These are phyloP conservation scores for Aspergillus arachidicola DNA, from an alignment of 2,329 filamentous ascomycete species.

Conservation along the genomic window DNA sequence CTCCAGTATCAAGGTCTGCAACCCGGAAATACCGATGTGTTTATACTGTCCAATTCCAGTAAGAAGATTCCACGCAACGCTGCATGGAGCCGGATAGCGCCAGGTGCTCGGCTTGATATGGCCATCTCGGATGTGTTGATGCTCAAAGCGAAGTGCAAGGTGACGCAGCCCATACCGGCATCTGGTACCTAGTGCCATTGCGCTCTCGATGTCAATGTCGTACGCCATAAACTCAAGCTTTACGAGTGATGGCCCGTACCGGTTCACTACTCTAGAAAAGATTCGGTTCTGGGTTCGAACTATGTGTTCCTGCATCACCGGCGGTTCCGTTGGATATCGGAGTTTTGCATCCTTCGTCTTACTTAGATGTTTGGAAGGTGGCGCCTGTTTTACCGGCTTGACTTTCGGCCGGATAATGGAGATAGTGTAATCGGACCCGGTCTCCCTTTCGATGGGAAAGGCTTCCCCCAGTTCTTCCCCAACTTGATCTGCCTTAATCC, in stretches of 20 bases:
- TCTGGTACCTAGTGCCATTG: constrained; percentile 26
- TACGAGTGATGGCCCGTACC: constrained; percentile 31
- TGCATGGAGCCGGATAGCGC: constrained; percentile 29
- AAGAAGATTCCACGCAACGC: constrained; percentile 35
- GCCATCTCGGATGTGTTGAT: constrained; percentile 36
- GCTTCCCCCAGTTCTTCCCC: constrained; percentile 8
- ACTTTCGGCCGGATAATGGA: constrained; percentile 19
- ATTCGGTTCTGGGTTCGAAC: constrained; percentile 29
- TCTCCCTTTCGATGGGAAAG: constrained; percentile 1
- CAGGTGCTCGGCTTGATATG: constrained; percentile 32
- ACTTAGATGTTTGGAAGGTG: not conserved
- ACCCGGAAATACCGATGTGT: constrained; percentile 22
- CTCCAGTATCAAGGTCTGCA: constrained; percentile 35
- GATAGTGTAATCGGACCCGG: constrained; percentile 14
- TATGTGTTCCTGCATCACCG: constrained; percentile 21
- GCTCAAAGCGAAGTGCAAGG: constrained; percentile 39
- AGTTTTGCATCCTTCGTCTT: constrained; percentile 8
- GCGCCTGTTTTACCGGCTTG: not conserved
- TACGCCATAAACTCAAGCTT: constrained; percentile 35
- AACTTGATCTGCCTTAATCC: constrained; percentile 25
- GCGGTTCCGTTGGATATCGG: not conserved
- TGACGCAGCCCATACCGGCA: constrained; percentile 30
- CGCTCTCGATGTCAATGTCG: constrained; percentile 32
- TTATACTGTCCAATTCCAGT: constrained; percentile 31
- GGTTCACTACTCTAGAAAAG: constrained; percentile 25